Conservation (phyloP, 495 filamentous ascomycete genomes). For the Tetracladium marchalianum region DNA sequence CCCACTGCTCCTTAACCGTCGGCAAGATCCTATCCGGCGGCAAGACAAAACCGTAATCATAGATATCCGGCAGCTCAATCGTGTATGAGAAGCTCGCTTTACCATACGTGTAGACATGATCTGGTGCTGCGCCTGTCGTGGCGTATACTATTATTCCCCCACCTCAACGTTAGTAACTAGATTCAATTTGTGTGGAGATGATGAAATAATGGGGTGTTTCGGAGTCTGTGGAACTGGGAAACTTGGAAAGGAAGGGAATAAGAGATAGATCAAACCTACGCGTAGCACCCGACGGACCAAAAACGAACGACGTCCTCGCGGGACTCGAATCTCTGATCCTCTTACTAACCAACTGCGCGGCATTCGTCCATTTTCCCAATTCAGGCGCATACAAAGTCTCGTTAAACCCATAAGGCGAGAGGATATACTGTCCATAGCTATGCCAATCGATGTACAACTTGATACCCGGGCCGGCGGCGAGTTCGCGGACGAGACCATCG, state of each 20-base stretch:
- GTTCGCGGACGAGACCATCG: constrained; percentile 24
- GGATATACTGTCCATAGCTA: constrained; percentile 38
- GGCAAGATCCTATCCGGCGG: constrained; percentile 46
- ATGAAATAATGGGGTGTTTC: too few relatives aligned
- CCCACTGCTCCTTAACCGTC: constrained; percentile 40
- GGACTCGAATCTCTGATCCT: constrained; percentile 23
- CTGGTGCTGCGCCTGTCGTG: constrained; percentile 40
- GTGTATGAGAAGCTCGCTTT: constrained; percentile 45
- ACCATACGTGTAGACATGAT: constrained; percentile 41
- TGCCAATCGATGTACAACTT: constrained; percentile 54
- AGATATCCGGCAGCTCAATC: constrained; percentile 39
- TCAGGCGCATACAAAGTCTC: constrained; percentile 30
- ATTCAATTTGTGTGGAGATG: too few relatives aligned
- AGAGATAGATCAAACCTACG: too few relatives aligned
- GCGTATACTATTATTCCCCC: constrained; percentile 47
- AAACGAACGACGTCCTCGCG: too few relatives aligned
- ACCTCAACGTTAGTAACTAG: constrained; percentile 36
- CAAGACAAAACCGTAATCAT: constrained; percentile 43
- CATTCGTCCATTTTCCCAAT: constrained; percentile 32
- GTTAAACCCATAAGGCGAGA: constrained; percentile 27
- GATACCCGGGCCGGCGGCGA: constrained; percentile 35
- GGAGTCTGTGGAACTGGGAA: too few relatives aligned
- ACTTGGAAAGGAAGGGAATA: too few relatives aligned
- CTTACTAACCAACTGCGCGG: constrained; percentile 29
- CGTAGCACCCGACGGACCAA: too few relatives aligned